Base-by-base conservation (phyloP, 116 monocot genomes). In the Papilionanthe hybrid region DNA sequence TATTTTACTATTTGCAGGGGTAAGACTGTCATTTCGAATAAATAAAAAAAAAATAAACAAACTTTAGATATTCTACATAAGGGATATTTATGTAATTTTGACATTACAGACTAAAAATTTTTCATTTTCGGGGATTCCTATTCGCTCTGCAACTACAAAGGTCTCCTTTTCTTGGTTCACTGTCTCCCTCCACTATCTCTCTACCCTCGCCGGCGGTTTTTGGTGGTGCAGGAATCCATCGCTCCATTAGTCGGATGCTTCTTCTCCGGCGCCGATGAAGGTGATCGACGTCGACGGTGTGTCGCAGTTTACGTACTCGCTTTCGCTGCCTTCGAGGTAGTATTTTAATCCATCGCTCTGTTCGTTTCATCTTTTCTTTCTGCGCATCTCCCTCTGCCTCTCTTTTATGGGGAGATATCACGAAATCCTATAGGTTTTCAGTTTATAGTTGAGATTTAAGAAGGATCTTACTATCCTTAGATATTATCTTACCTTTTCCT, bases 101-200 rank as follows among this genome's bases (percentile, higher is more conserved):
- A 48, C 27, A 28, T 22, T 23, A 55, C 55, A 80, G 56, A 37
- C 27, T 68, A 80, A 71, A 79, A 80, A 29, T 77, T 67, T n/a
- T 43, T 23, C 15, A 37, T 69, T 49, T 75, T 47, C 49, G 43
- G 17, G 55, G 77, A 84, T 80, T 84, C 84, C 84, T 28, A 80
- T 76, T 84, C 84, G 71, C 76, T 72, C 28, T 55, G 68, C 80
- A 55, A 47, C 79, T 41, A 80, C 80, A 58, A 71, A 67, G 55
- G 79, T 80, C 79, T 84, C 48, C 76, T 55, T 37, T 66, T 42
- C 65, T 19, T 81, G 17, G 75, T 81, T 75, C 57, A 42, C 7
- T 23, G 58, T 20, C 43, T 55, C n/a, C 65, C 73, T 75, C 20
- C 43, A 37, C 41, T 57, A 15, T 45, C 9, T 18, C 53, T 13